Evolutionary conservation across 768 basidiomycete species (phyloP).

Genomic region (Termitomyces sp.): DNA sequence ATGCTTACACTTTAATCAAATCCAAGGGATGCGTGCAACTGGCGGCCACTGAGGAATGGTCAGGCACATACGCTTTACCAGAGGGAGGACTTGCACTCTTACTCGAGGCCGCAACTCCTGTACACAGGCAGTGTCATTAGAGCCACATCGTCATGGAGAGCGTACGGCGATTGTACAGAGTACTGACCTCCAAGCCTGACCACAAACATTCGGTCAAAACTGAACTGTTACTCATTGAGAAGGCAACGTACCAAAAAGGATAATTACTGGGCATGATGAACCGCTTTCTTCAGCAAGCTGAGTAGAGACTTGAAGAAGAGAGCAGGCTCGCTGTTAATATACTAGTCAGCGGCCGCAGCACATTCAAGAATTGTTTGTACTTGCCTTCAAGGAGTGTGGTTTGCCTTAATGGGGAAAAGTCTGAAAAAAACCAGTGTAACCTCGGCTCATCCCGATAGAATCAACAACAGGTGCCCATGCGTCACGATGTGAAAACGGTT

Average conservation of each 20-base stretch:
- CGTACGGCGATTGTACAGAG: background rate
- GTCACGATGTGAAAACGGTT: no score
- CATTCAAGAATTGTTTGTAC: background rate
- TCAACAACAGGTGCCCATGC: background rate
- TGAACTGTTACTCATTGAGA: slow-evolving; percentile 1
- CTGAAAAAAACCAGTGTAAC: background rate
- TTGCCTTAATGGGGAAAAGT: slow-evolving; percentile 8
- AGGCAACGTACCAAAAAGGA: slow-evolving; percentile 44
- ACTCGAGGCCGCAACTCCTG: slow-evolving; percentile 65
- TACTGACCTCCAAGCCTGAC: slow-evolving; percentile 59
- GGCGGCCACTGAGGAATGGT: slow-evolving; percentile 57
- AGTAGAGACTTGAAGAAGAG: slow-evolving; percentile 15
- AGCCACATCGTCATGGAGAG: background rate
- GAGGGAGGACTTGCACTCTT: slow-evolving; percentile 19
- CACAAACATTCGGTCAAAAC: slow-evolving; percentile 7
- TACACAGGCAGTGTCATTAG: background rate
- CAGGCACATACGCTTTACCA: background rate
- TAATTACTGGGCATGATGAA: slow-evolving; percentile 32
- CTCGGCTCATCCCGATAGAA: slow-evolving; percentile 8
- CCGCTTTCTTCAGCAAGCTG: slow-evolving; percentile 15
- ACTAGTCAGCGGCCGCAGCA: background rate
- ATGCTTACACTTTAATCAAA: slow-evolving; percentile 75
- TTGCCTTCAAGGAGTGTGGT: slow-evolving; percentile 4
- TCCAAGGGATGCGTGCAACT: slow-evolving; percentile 80
- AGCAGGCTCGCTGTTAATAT: slow-evolving; percentile 14